Base-by-base conservation (phyloP, 2,329 filamentous ascomycete species). In the Emmonsia crescens region DNA sequence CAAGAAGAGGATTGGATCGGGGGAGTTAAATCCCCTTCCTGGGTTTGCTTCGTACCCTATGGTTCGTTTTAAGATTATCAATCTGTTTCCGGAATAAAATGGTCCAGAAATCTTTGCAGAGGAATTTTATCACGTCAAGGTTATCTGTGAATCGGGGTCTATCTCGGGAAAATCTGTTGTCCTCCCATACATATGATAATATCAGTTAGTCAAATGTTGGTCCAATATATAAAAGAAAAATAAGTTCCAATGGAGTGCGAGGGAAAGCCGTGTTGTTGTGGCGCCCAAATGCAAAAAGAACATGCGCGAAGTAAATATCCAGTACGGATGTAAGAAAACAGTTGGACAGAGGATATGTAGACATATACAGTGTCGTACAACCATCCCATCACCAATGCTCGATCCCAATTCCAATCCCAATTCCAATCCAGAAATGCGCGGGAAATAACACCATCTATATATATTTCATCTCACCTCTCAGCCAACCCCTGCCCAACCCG, bases 61-160 rank as follows among this genome's bases (percentile, higher is more conserved):
- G 94, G 72, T 99, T 99, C 9, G 94, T 99, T 78, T 99, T 99
- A 55, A 99, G 82, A 73, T 99, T 99, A 76, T 99, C 94, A 71
- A 99, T 90, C 75, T 97, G 95, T 77, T 99, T 99, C 73, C 89
- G 84, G 76, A 96, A 99, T 19, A 96, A 84, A 24, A 97, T 81
- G 40, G 86, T 91, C 94, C 94, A 99, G 52, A 99, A 82, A 74
- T 99, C 94, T 79, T 99, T 99, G 83, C 94, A 99, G 57, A 99
- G 81, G 72, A 99, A 97, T 75, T 99, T 99, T 74, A 99, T 99
- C 57, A 92, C 89, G 72, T 97, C 94, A 49, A 99, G 84, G 3
- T 92, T 92, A 69, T 96, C 91, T 64, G 88, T 89, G 72, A 96
- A 95, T 57, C 91, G 89, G 48, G 93, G 91, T 59, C 91, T 83